Conservation (phyloP, 352 stramenopile genomes). For the Aphanomyces stellatus region DNA sequence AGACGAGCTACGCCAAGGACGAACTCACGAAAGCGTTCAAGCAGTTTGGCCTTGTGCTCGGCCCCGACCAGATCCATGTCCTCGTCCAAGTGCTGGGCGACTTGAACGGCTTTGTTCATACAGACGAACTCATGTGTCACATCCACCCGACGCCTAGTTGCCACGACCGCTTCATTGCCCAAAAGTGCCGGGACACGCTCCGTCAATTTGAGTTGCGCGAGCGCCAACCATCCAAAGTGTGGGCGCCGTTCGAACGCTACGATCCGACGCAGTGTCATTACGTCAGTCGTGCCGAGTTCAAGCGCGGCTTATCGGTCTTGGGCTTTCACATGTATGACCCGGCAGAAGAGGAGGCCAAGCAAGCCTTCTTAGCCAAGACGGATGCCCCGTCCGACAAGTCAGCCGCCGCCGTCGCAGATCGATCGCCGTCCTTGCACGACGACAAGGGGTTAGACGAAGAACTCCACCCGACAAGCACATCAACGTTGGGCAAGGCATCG, state of each 20-base stretch:
- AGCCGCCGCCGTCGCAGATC: background rate
- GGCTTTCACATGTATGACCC: conserved; percentile 66
- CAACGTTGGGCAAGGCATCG: background rate
- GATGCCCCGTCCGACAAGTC: conserved; percentile 21
- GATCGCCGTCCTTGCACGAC: conserved; percentile 21
- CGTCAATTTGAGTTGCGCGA: conserved; percentile 27
- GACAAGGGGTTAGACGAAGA: conserved; percentile 18
- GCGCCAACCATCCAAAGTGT: conserved; percentile 18
- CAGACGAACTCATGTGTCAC: conserved; percentile 32
- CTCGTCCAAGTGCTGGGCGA: conserved; percentile 26
- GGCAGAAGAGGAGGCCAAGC: conserved; percentile 27
- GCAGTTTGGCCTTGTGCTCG: background rate
- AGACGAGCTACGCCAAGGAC: conserved; percentile 32
- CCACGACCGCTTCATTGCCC: conserved; percentile 38
- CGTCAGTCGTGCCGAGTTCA: conserved; percentile 55
- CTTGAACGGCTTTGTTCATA: background rate
- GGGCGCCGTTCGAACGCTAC: conserved; percentile 42
- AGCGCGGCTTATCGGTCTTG: conserved; percentile 42
- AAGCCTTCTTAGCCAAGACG: background rate
- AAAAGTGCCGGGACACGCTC: conserved; percentile 57
- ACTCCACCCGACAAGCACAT: background rate
- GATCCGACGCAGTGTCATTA: conserved; percentile 35
- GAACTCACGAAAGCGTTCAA: conserved; percentile 23
- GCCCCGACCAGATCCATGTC: conserved; percentile 24
- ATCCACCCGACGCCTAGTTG: conserved; percentile 47